A percentile compares a stretch with the other conserved stretches of the same genome.
These are phyloP conservation scores for Fusarium sp. DNA, from an alignment of 2,329 filamentous ascomycete genomes.

Conservation along the genomic window DNA sequence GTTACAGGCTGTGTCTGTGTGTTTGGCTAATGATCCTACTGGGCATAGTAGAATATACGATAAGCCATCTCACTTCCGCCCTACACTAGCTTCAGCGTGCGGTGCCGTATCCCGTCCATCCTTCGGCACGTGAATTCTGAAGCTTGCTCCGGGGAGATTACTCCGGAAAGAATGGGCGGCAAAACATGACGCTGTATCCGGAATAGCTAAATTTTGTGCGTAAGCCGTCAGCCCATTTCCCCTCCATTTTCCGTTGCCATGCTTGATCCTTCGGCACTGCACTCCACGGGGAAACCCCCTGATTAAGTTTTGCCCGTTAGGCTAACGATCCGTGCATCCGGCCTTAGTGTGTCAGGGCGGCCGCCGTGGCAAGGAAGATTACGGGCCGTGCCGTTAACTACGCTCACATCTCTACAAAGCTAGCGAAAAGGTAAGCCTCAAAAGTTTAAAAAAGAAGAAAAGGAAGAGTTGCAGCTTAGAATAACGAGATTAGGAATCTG, in stretches of 20 bases:
- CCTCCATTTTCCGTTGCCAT: neutral
- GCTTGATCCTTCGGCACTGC: neutral
- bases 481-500: neutral
- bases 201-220: neutral
- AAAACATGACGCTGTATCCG: neutral
- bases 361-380: neutral
- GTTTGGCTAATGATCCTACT: neutral
- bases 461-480: neutral
- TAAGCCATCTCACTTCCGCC: neutral
- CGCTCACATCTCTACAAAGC: neutral
- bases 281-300: neutral
- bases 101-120: neutral
- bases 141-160: neutral
- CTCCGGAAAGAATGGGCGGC: neutral
- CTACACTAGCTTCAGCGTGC: neutral
- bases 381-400: neutral
- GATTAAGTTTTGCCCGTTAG: neutral
- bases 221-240: neutral
- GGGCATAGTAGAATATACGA: neutral
- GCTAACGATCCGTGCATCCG: neutral
- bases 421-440: too few species aligned
- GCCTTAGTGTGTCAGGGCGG: neutral
- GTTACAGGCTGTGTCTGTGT: too few species aligned
- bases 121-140: neutral
- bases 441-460: neutral